These are phyloP conservation scores for Elsinoe perseae DNA, from an alignment of 2,329 filamentous ascomycete species.

Conservation along the genomic window DNA sequence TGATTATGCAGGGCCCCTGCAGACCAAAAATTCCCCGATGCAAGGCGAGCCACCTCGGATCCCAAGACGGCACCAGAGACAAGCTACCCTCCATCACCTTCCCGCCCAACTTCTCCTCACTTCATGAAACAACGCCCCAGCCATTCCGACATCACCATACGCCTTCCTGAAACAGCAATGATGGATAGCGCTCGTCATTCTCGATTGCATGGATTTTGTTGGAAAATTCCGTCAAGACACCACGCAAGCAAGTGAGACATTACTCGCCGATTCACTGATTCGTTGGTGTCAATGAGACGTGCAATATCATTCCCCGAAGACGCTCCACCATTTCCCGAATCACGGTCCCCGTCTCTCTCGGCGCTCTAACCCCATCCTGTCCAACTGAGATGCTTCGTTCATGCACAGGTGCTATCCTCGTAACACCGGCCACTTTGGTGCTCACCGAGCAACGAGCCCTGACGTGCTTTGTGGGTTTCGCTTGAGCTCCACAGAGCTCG, in stretches of 20 bases:
- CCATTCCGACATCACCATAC: conserved; percentile 3
- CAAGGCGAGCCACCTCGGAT: not conserved
- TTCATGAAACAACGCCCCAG: not conserved
- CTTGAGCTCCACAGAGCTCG: not conserved
- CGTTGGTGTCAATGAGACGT: not conserved
- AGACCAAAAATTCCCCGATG: conserved; percentile 10
- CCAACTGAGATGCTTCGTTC: not conserved
- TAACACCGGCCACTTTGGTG: not conserved
- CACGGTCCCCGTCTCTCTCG: conserved; percentile 9
- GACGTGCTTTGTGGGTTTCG: not conserved
- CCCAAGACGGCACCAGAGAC: not conserved
- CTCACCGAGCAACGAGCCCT: not conserved
- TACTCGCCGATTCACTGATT: not conserved
- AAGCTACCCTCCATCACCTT: not conserved
- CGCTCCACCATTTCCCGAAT: conserved; percentile 7
- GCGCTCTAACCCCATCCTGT: not conserved
- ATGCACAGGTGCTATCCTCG: conserved; percentile 1
- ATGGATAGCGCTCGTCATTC: conserved; percentile 10
- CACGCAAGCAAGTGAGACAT: not conserved
- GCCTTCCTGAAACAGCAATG: conserved; percentile 15
- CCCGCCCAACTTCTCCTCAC: conserved; percentile 1
- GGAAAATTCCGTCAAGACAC: not conserved
- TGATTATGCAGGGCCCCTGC: conserved; percentile 7
- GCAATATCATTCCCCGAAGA: conserved; percentile 8
- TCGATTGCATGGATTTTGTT: not conserved